These are phyloP conservation scores for Phytopythium cucurbitacearum DNA, from an alignment of 352 stramenopile species.

Conservation along the genomic window DNA sequence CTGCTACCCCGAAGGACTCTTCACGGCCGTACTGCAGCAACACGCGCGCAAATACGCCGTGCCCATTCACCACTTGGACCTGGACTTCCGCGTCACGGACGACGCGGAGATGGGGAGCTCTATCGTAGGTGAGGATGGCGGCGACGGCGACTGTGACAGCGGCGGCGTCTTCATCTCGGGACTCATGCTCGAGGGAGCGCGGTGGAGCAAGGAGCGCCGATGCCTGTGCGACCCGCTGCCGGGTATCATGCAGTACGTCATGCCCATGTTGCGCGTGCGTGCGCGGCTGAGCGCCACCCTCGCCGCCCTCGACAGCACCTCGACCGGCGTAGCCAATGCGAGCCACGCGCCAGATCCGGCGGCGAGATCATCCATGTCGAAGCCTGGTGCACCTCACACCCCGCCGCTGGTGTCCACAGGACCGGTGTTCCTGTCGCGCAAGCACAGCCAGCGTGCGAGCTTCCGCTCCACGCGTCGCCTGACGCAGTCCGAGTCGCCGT, in stretches of 20 bases:
- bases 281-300: constrained; percentile 26
- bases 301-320: neutral
- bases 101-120: constrained; percentile 22
- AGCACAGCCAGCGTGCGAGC: too few species aligned
- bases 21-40: constrained; percentile 73
- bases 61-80: constrained; percentile 75
- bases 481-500: neutral
- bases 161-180: constrained; percentile 60
- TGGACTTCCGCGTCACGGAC: constrained; percentile 61
- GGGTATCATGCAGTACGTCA: constrained; percentile 57
- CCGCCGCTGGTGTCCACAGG: too few species aligned
- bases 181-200: constrained; percentile 63
- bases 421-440: too few species aligned
- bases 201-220: constrained; percentile 48
- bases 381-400: too few species aligned
- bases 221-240: constrained; percentile 49
- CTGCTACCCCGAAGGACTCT: constrained; percentile 69
- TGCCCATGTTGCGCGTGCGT: constrained; percentile 87
- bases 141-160: neutral
- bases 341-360: too few species aligned
- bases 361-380: too few species aligned
- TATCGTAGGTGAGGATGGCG: neutral
- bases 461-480: too few species aligned
- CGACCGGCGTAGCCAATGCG: too few species aligned
- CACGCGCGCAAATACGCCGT: constrained; percentile 61